These are phyloP conservation scores for Priceomyces melissophilus DNA, from an alignment of 805 yeast genomes.

Conservation along the genomic window DNA sequence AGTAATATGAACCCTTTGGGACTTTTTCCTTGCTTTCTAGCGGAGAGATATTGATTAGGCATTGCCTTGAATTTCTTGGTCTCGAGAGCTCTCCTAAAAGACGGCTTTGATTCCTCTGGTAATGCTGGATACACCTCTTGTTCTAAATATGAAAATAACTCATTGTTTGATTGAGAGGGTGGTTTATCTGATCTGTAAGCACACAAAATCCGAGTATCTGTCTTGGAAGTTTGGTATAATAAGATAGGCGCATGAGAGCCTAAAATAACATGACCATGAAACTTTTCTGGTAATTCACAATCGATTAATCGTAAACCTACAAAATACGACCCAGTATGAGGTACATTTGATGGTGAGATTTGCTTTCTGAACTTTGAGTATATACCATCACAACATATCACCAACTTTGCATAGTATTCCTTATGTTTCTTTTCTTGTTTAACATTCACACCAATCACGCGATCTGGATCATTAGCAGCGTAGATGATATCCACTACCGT, in stretches of 20 bases:
- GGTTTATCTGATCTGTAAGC: slow-evolving; percentile 73
- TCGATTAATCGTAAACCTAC: slow-evolving; percentile 75
- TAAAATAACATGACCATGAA: slow-evolving; percentile 86
- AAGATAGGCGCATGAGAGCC: slow-evolving; percentile 86
- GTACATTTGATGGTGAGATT: slow-evolving; percentile 56
- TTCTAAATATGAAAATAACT: slow-evolving; percentile 57
- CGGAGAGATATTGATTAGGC: slow-evolving; percentile 93
- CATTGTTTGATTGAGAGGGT: slow-evolving; percentile 61
- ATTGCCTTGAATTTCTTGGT: slow-evolving; percentile 64
- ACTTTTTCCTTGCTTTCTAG: slow-evolving; percentile 54
- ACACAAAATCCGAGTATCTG: slow-evolving; percentile 84
- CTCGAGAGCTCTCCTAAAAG: slow-evolving; percentile 62
- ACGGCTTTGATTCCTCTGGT: slow-evolving; percentile 62
- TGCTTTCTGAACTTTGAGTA: slow-evolving; percentile 87
- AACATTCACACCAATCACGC: slow-evolving; percentile 75
- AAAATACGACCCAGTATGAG: slow-evolving; percentile 77
- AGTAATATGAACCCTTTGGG: slow-evolving; percentile 69
- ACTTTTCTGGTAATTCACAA: slow-evolving; percentile 69
- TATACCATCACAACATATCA: slow-evolving; percentile 88
- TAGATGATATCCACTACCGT: slow-evolving; percentile 68
- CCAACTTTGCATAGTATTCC: slow-evolving; percentile 56
- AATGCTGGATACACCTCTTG: slow-evolving; percentile 61
- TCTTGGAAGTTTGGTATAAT: slow-evolving; percentile 79
- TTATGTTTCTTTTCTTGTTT: slow-evolving; percentile 41
- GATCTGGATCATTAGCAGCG: slow-evolving; percentile 43